These are phyloP conservation scores for Wickerhamomyces silvicola DNA, from an alignment of 805 yeast genomes.

Conservation along the genomic window DNA sequence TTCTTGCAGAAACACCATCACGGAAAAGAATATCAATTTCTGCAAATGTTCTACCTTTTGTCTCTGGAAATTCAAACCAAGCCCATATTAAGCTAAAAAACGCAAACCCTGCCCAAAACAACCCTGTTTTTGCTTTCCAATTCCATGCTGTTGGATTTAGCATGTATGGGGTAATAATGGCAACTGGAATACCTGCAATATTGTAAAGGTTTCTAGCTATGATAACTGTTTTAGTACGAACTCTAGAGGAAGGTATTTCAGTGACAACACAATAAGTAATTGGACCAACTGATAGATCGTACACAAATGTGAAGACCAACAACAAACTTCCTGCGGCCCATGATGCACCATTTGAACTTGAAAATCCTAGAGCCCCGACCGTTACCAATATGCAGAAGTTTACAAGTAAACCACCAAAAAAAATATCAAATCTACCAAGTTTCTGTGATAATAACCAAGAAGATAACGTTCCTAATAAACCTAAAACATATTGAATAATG, in stretches of 20 bases:
- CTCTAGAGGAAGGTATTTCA: constrained; percentile 33
- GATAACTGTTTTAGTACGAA: constrained; percentile 36
- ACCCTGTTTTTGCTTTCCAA: constrained; percentile 38
- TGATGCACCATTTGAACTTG: constrained; percentile 6
- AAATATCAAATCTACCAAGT: constrained; percentile 25
- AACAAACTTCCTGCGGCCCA: constrained; percentile 27
- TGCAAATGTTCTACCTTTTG: constrained; percentile 46
- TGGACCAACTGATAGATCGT: constrained; percentile 35
- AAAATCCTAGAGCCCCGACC: constrained; percentile 24
- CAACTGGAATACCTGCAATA: constrained; percentile 26
- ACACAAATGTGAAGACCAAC: constrained; percentile 25
- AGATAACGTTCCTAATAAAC: constrained; percentile 25
- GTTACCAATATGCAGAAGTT: constrained; percentile 14
- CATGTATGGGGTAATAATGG: constrained; percentile 39
- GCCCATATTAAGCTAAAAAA: constrained; percentile 30
- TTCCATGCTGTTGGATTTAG: constrained; percentile 38
- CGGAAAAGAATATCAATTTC: constrained; percentile 49
- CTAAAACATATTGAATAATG: constrained; percentile 28
- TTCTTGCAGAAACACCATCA: constrained; percentile 23
- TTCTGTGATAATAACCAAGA: constrained; percentile 28
- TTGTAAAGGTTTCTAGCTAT: constrained; percentile 27
- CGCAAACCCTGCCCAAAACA: constrained; percentile 36
- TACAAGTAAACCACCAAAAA: constrained; percentile 18
- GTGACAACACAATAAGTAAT: constrained; percentile 32
- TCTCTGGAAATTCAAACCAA: constrained; percentile 52